phyloP scores from a whole-genome alignment of 2,329 filamentous ascomycete genomes.

The Aspergillus sp. region DNA sequence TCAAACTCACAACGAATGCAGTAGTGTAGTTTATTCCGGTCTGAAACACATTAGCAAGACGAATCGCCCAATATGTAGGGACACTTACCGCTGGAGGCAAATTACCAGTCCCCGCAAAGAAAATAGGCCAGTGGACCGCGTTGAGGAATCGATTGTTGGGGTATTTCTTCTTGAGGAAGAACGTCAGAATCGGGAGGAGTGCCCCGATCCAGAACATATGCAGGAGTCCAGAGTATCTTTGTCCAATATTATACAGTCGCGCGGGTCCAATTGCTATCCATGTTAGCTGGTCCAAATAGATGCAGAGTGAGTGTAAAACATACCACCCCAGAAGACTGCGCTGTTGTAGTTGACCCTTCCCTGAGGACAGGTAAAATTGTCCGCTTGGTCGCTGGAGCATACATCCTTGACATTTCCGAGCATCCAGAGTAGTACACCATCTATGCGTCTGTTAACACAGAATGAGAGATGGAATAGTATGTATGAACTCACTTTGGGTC shows the following conservation, averaged over 20 bases:
- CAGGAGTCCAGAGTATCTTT: conserved; percentile 48
- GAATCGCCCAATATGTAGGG: no score
- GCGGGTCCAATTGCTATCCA: conserved; percentile 46
- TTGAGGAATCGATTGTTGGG: conserved; percentile 30
- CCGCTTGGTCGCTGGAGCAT: conserved; percentile 41
- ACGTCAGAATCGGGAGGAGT: conserved; percentile 24
- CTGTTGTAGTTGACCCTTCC: conserved; percentile 51
- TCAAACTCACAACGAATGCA: conserved; percentile 50
- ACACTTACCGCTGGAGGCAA: conserved; percentile 22
- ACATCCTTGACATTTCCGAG: conserved; percentile 42
- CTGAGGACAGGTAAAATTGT: conserved; percentile 51
- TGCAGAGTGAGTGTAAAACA: no score
- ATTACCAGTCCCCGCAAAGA: conserved; percentile 30
- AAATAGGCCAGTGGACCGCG: conserved; percentile 23
- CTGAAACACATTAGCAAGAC: conserved; percentile 11
- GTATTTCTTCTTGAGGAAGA: conserved; percentile 25
- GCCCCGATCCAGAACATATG: conserved; percentile 54
- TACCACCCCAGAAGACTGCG: conserved; percentile 49
- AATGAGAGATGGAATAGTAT: no score
- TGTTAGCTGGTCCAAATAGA: no score
- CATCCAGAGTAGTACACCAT: conserved; percentile 28
- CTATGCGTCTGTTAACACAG: no score
- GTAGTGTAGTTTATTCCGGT: conserved; percentile 37
- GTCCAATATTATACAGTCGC: conserved; percentile 47
- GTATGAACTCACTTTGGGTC: conserved; percentile 39